Evolutionary conservation across 495 filamentous ascomycete species (phyloP).

Genomic region (Talaromyces ruber): DNA sequence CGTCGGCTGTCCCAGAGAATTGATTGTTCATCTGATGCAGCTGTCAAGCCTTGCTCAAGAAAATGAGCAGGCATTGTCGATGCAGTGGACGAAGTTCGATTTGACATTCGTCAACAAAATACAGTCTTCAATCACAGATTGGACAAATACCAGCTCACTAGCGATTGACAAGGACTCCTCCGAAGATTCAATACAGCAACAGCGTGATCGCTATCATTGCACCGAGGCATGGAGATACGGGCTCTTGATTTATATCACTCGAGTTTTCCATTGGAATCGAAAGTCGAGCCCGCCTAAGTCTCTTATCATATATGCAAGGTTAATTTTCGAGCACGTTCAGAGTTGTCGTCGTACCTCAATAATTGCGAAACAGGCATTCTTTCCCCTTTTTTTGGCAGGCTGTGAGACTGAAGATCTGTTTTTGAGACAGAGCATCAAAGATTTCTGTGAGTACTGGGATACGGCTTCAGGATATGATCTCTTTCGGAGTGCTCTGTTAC

Average conservation of each 20-base stretch:
- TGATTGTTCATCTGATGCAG: slow-evolving; percentile 12
- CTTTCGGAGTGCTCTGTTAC: slow-evolving; percentile 12
- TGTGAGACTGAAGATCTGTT: slow-evolving; percentile 17
- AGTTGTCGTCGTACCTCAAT: slow-evolving; percentile 16
- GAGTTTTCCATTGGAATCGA: slow-evolving; percentile 16
- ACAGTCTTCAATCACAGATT: slow-evolving; percentile 8
- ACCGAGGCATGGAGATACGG: slow-evolving; percentile 21
- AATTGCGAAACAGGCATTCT: slow-evolving; percentile 16
- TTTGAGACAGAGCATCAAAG: slow-evolving; percentile 11
- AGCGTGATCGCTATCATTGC: slow-evolving; percentile 20
- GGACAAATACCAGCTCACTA: slow-evolving; percentile 1
- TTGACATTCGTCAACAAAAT: slow-evolving; percentile 11
- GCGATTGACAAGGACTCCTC: slow-evolving; percentile 3
- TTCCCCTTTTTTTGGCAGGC: slow-evolving; percentile 22
- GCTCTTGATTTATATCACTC: slow-evolving; percentile 20
- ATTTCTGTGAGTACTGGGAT: slow-evolving; percentile 17
- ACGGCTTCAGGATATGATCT: slow-evolving; percentile 16
- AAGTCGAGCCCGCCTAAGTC: neutral
- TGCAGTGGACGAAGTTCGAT: slow-evolving; percentile 20
- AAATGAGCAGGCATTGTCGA: slow-evolving; percentile 13
- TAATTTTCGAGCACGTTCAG: slow-evolving; percentile 14
- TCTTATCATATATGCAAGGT: neutral
- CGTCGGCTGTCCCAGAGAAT: slow-evolving; percentile 15
- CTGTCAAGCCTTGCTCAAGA: slow-evolving; percentile 15
- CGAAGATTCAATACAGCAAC: slow-evolving; percentile 14